phyloP scores from a whole-genome alignment of 208 protist species.

The Trypanosoma boissoni region DNA sequence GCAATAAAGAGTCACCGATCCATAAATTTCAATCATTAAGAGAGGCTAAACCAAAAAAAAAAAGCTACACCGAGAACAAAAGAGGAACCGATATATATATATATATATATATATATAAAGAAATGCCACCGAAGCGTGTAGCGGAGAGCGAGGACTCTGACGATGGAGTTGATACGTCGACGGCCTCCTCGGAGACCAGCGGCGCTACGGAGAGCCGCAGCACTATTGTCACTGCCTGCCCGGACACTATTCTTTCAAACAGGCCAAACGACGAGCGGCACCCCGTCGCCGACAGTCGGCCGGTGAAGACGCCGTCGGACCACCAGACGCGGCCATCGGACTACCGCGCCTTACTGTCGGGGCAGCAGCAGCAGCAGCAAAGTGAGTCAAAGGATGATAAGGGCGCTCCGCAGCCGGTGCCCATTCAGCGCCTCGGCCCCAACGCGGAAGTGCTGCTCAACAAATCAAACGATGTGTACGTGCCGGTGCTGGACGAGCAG shows the following conservation, averaged over 20 bases:
- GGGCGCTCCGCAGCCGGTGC: not conserved
- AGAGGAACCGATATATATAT: not conserved
- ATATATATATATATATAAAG: not conserved
- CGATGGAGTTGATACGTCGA: constrained; percentile 26
- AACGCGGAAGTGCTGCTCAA: constrained; percentile 43
- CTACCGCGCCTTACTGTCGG: not conserved
- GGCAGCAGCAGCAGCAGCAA: not conserved
- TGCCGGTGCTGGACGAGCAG: too few species aligned
- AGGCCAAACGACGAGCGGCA: constrained; percentile 56
- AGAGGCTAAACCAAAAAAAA: constrained; percentile 8
- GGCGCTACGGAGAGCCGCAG: constrained; percentile 3
- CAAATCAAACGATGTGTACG: constrained; percentile 87
- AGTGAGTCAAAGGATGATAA: not conserved
- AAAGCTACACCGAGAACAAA: constrained; percentile 1
- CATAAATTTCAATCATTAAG: not conserved
- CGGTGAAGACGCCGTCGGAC: constrained; percentile 35
- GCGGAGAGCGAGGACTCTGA: constrained; percentile 18
- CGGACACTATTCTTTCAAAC: constrained; percentile 27
- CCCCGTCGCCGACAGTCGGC: constrained; percentile 32
- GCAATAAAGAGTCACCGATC: not conserved
- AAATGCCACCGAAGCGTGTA: constrained; percentile 25
- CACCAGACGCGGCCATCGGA: not conserved
- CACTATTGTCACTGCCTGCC: not conserved
- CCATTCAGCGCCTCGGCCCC: not conserved
- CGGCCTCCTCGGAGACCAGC: constrained; percentile 5